A percentile compares a stretch with the other conserved stretches of the same genome.
Evolutionary conservation across 495 filamentous ascomycete genomes (phyloP).

Genomic region (Neurospora sp.): DNA sequence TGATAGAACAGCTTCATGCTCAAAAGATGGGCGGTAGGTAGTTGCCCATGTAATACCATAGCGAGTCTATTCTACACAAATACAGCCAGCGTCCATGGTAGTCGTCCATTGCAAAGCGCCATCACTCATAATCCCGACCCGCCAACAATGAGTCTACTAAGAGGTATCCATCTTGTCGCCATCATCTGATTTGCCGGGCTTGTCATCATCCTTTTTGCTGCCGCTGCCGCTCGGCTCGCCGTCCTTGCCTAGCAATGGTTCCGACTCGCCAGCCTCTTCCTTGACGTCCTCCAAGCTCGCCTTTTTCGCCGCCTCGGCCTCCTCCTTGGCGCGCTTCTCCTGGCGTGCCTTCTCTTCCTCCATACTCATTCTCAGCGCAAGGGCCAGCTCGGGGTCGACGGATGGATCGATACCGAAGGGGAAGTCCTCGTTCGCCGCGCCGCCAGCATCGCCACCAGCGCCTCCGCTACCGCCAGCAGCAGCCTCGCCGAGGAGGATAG

Average conservation of each 20-base stretch:
- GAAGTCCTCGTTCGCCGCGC: conserved; percentile 39
- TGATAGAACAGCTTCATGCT: background rate
- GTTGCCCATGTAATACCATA: background rate
- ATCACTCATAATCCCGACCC: background rate
- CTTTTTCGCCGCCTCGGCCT: conserved; percentile 63
- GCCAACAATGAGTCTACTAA: conserved; percentile 17
- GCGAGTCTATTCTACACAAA: conserved; percentile 6
- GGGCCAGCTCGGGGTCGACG: conserved; percentile 82
- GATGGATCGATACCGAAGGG: conserved; percentile 70
- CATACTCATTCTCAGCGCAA: conserved; percentile 95
- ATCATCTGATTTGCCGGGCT: conserved; percentile 37
- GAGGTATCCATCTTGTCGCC: conserved; percentile 86
- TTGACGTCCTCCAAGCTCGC: conserved; percentile 70
- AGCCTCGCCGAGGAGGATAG: conserved; percentile 76
- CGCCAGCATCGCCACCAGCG: conserved; percentile 48
- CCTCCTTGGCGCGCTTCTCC: conserved; percentile 71
- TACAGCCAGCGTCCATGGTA: conserved; percentile 1
- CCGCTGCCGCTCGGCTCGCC: conserved; percentile 57
- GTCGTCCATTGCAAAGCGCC: background rate
- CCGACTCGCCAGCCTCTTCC: conserved; percentile 64
- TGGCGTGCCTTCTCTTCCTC: conserved; percentile 90
- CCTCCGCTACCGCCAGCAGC: conserved; percentile 35
- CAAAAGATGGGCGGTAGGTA: background rate
- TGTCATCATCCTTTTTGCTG: conserved; percentile 23
- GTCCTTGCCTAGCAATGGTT: conserved; percentile 54